Evolutionary conservation across 2,329 filamentous ascomycete species (phyloP).

Genomic region (Cercospora zeina): DNA sequence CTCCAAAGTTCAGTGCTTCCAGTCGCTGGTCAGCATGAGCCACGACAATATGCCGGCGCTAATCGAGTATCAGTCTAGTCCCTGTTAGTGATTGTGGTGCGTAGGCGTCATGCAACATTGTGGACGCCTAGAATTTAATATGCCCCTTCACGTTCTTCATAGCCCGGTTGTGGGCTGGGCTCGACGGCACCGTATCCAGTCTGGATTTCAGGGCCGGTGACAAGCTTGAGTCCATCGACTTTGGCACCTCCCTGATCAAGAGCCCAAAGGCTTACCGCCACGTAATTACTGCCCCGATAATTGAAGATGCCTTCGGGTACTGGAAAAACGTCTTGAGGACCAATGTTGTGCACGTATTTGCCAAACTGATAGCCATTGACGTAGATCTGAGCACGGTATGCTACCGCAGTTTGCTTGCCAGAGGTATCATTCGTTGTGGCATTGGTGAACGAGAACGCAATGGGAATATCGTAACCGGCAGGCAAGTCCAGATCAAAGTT

Average conservation of each 20-base stretch:
- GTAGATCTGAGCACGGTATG: constrained; percentile 64
- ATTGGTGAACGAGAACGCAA: constrained; percentile 58
- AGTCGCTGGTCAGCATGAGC: no score
- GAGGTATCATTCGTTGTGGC: constrained; percentile 36
- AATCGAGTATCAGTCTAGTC: no score
- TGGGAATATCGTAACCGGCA: constrained; percentile 59
- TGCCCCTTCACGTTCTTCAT: constrained; percentile 36
- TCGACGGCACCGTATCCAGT: constrained; percentile 39
- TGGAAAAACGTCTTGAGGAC: constrained; percentile 69
- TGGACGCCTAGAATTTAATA: constrained; percentile 31
- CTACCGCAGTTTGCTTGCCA: constrained; percentile 38
- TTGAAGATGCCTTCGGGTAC: constrained; percentile 73
- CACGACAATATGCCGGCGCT: no score
- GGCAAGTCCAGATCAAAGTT: constrained; percentile 59
- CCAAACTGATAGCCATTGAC: constrained; percentile 77
- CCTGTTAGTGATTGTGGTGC: no score
- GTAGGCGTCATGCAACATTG: no score
- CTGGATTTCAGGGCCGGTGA: constrained; percentile 37
- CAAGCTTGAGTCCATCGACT: constrained; percentile 48
- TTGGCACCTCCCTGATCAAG: constrained; percentile 59
- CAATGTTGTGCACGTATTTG: constrained; percentile 69
- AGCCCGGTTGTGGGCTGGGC: constrained; percentile 37
- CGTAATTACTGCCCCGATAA: constrained; percentile 67
- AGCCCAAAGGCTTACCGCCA: constrained; percentile 70
- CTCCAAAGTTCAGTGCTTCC: no score